Evolutionary conservation across 352 stramenopile genomes (phyloP), one percentile per base, ranked within the genome.

Genomic region (Phytophthora citricola): DNA sequence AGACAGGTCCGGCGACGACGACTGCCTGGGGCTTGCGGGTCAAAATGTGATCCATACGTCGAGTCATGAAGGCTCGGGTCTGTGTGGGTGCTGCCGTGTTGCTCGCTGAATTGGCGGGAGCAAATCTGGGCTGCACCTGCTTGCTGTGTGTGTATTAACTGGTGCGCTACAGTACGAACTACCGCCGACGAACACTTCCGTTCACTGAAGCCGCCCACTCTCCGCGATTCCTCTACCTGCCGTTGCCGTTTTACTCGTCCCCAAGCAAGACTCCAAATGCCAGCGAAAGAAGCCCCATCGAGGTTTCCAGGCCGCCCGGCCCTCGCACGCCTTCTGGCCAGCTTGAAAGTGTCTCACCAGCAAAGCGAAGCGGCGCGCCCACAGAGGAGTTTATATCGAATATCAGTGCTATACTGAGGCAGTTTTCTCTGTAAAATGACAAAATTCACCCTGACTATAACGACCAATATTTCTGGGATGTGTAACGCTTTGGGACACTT

Each of bases 401-500:
- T 36, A 14, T 36, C 10, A 4, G 31, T 9, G 11, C 2, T 36
- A 36, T 36, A 4, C 11, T 4, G 31, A 36, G 31, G 31, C 31
- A 12, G 11, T 36, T 36, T 12, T 36, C 31, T 43, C 27, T 12
- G 27, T 15, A 29, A 44, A 20, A 40, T 20, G 17, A 32, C 14
- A 17, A 50, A 43, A 31, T 38, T 36, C 14, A 32, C 17, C 61
- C 53, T 58, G 38, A 29, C 12, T 63, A 50, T 55, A 69, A 12
- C 22, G 32, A 69, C 61, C 20, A n/a, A 3, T 52, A 47, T 52
- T 53, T 50, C n/a, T n/a, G 45, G 15, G 8, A 24, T 40, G 27
- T 50, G 64, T 50, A 63, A 68, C 58, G 64, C 41, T 47, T 70
- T 73, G 69, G 55, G 69, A 76, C 69, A 76, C 48, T 73, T 68